phyloP scores from a whole-genome alignment of 768 basidiomycete genomes.

The Amanita inopinata region DNA sequence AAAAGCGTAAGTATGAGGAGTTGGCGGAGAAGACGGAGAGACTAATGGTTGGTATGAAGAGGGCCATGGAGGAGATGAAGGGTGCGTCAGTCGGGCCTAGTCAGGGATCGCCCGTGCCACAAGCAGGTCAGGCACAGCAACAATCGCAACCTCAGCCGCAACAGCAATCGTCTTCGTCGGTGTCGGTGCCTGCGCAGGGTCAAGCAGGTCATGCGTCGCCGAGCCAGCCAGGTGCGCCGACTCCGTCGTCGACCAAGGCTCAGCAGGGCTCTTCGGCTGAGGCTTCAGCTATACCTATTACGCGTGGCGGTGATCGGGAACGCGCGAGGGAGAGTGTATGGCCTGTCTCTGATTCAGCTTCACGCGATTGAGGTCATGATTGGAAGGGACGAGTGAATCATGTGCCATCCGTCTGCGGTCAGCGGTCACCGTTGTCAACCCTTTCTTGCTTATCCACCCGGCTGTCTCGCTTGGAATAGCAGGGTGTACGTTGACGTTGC shows the following conservation, averaged over 20 bases:
- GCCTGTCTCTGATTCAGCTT: constrained; percentile 20
- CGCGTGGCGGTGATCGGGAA: constrained; percentile 18
- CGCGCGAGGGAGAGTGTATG: constrained; percentile 20
- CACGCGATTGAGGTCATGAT: constrained; percentile 17
- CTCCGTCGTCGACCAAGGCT: constrained; percentile 3
- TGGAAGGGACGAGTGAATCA: no score
- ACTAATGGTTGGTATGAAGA: constrained; percentile 62
- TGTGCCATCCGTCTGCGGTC: no score
- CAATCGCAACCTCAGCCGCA: constrained; percentile 5
- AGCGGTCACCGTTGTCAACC: no score
- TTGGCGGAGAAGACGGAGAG: constrained; percentile 68
- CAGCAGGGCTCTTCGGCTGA: constrained; percentile 9
- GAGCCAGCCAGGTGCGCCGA: constrained; percentile 5
- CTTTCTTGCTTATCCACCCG: no score
- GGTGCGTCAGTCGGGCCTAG: constrained; percentile 17
- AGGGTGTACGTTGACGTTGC: no score
- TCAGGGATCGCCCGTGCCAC: constrained; percentile 8
- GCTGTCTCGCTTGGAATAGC: no score
- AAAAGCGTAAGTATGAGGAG: constrained; percentile 59
- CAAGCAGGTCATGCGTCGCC: constrained; percentile 1
- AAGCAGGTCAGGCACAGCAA: constrained; percentile 3
- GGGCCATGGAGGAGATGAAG: constrained; percentile 70
- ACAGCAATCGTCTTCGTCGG: constrained; percentile 9
- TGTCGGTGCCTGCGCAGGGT: constrained; percentile 9
- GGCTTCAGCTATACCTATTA: constrained; percentile 17